Evolutionary conservation across 345 rosid genomes (phyloP), one percentile per base, ranked within the genome.

Genomic region (Syzygium aromaticum): DNA sequence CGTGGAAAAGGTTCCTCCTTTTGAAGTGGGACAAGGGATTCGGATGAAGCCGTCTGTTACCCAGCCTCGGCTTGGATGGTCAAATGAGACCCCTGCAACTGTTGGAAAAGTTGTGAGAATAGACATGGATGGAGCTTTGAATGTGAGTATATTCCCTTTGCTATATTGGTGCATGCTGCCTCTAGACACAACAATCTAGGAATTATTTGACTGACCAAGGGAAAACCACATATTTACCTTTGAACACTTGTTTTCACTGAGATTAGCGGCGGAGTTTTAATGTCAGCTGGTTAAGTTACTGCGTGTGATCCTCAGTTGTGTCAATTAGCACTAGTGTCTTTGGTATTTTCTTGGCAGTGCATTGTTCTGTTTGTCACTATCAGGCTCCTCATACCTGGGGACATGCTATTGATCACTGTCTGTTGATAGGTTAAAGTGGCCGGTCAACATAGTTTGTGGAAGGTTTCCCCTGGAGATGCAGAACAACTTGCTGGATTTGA

Each of bases 31-130:
- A 77, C 97, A 94, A 90, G 98, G 95, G 92, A 95, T 98, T 87
- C 98, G 92, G 86, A 90, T 96, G 89, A 90, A 93, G 93, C 92
- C 96, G 52, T 92, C 99, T 80, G 94, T 96, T 51, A 86, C 94
- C 67, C 98, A 95, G 92, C 99, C 99, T 88, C 92, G 95, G 85
- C 98, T 98, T 88, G 99, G 99, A 88, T 98, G 99, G 99, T 95
- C 98, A 87, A 93, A 95, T 89, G 98, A 98, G 91, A 95, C 95
- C 86, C 96, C 96, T n/a, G 98, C 99, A 77, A 95, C 98, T 85
- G 93, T 95, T 87, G 99, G 99, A 82, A 96, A 94, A 92, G 92
- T 98, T 90, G 91, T 84, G 53, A 95, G 95, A 89, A 95, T 98
- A 63, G 98, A 98, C 94, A 95, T 96, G 99, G 99, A 98, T 89